Evolutionary conservation across 495 filamentous ascomycete species (phyloP).

Genomic region (Amniculicola lignicola): DNA sequence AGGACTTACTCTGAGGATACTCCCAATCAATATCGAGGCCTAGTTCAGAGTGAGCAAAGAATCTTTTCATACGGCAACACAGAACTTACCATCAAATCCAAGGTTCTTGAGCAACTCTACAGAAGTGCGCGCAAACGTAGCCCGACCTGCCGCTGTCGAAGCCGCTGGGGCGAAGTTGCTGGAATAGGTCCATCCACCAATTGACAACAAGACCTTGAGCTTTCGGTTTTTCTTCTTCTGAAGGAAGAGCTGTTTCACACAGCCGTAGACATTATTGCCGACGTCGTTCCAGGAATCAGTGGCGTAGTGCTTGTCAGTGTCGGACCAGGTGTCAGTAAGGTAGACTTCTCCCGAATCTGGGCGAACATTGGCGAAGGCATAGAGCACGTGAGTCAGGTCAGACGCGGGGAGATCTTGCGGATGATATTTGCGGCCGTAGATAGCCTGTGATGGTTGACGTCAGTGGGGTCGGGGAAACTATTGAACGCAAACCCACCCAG

Average conservation of each 20-base stretch:
- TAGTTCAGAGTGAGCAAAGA: conserved; percentile 1
- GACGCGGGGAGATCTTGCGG: conserved; percentile 84
- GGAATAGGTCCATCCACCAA: conserved; percentile 96
- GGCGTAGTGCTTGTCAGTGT: conserved; percentile 83
- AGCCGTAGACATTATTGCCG: conserved; percentile 68
- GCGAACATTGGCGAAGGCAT: conserved; percentile 82
- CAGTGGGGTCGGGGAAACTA: background rate
- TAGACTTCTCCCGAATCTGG: conserved; percentile 77
- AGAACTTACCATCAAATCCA: conserved; percentile 31
- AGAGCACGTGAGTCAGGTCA: conserved; percentile 89
- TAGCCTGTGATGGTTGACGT: conserved; percentile 47
- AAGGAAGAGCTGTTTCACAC: conserved; percentile 89
- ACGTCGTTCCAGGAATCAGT: conserved; percentile 68
- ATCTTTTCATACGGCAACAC: background rate
- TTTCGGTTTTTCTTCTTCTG: conserved; percentile 85
- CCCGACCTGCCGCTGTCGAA: conserved; percentile 57
- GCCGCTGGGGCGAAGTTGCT: conserved; percentile 78
- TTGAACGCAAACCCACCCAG: conserved; percentile 51
- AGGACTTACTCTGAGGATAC: conserved; percentile 29
- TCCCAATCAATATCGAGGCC: conserved; percentile 37
- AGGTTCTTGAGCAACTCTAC: conserved; percentile 66
- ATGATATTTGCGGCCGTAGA: conserved; percentile 80
- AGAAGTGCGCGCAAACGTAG: conserved; percentile 63
- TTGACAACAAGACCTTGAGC: conserved; percentile 85
- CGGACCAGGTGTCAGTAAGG: conserved; percentile 79